These are phyloP conservation scores for Cercospora brassicicola DNA, from an alignment of 2,329 filamentous ascomycete genomes.

Conservation along the genomic window DNA sequence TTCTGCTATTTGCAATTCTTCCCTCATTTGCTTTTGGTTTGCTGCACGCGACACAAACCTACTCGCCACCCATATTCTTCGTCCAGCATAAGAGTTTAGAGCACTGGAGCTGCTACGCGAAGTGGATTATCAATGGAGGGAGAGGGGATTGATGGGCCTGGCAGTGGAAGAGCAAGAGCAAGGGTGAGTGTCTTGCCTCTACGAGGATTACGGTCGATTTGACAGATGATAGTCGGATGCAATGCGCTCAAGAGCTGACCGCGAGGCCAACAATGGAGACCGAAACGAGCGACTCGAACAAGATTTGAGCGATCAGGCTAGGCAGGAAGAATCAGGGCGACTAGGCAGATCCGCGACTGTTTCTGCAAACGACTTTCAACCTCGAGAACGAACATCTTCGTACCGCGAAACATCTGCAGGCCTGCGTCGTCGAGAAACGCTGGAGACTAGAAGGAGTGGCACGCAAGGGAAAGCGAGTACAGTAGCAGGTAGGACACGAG, in stretches of 20 bases:
- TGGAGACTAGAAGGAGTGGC: constrained; percentile 18
- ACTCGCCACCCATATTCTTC: not conserved
- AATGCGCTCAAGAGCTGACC: not conserved
- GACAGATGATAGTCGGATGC: not conserved
- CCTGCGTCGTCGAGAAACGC: constrained; percentile 23
- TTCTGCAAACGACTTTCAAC: constrained; percentile 10
- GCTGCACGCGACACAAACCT: not conserved
- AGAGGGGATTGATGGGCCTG: not conserved
- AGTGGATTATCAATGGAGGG: not conserved
- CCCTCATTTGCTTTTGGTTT: not conserved
- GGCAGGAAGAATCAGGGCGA: constrained; percentile 10
- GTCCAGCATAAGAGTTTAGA: not conserved
- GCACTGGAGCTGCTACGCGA: not conserved
- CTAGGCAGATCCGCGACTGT: constrained; percentile 21
- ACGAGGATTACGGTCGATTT: not conserved
- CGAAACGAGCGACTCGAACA: not conserved
- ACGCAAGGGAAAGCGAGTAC: constrained; percentile 15
- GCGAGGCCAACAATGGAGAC: not conserved
- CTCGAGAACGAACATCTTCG: constrained; percentile 13
- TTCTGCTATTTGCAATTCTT: not conserved
- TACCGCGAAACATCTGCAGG: constrained; percentile 13
- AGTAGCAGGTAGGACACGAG: constrained; percentile 19
- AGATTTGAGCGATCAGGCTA: not conserved
- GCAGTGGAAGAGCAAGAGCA: not conserved
- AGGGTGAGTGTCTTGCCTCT: not conserved